Conservation (phyloP, 805 yeast species). For the Hanseniaspora lindneri region DNA sequence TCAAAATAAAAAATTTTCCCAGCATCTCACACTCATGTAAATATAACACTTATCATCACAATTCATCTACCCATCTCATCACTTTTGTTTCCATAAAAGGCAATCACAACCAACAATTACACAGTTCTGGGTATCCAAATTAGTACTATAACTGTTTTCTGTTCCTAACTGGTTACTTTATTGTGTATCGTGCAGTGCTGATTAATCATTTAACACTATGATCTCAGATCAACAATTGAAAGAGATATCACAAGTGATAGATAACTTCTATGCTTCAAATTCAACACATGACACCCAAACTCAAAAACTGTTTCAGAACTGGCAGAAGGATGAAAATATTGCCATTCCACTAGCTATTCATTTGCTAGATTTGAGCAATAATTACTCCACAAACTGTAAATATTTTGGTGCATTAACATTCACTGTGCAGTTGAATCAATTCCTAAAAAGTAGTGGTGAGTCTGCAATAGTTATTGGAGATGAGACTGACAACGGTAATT, state of each 20-base stretch:
- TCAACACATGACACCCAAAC: constrained; percentile 25
- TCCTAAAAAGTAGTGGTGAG: not conserved
- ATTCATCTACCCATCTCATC: too few relatives aligned
- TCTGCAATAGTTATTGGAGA: not conserved
- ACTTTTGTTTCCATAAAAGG: too few relatives aligned
- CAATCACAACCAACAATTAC: too few relatives aligned
- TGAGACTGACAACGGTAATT: not conserved
- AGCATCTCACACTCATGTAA: too few relatives aligned
- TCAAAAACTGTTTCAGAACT: constrained; percentile 25
- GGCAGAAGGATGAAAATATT: constrained; percentile 23
- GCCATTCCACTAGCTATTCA: constrained; percentile 26
- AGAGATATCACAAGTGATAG: constrained; percentile 20
- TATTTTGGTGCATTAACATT: constrained; percentile 30
- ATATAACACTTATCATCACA: too few relatives aligned
- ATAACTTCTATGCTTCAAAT: constrained; percentile 25
- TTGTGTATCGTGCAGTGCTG: not conserved
- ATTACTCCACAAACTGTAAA: constrained; percentile 24
- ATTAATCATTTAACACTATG: not conserved
- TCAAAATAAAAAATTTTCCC: too few relatives aligned
- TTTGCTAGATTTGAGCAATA: constrained; percentile 18
- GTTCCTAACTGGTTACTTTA: not conserved
- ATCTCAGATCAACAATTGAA: not conserved
- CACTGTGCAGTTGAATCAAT: constrained; percentile 26
- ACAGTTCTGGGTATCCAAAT: too few relatives aligned
- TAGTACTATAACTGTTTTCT: not conserved